Base-by-base conservation (phyloP, 2,329 filamentous ascomycete species). In the Aspergillus ochraceoroseus region DNA sequence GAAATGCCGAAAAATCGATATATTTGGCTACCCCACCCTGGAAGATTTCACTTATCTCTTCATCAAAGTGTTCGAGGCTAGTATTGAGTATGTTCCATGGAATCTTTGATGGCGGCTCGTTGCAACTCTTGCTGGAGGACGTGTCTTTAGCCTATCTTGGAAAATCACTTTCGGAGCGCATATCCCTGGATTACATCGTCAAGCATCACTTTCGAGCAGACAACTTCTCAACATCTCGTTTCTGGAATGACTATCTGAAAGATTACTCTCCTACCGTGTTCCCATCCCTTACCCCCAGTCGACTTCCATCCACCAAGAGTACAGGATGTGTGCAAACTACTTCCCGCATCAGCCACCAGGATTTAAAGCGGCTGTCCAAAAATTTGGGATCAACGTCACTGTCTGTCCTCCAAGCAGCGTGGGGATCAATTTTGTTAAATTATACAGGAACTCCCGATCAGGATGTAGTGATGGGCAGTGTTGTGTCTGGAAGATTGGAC, bases 51-150 rank as follows among this genome's bases (percentile, higher is more conserved):
- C 26, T 59, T 3, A 18, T 58, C 4, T 31, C 38, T 17, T 38
- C 44, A 1, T 19, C 28, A 1, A n/a, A 27, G 9, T 23, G 34
- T 2, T 37, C 40, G 0, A 19, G 51, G 4, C 30, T 64, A 7
- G 38, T 63, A n/a, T 43, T 64, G 18, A 59, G 61, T 46, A 56
- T 65, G 43, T 61, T 63, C 13, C 63, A 66, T 44, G 63, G 62
- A 15, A 58, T 66, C 9, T 64, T 63, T 30, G 62, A 66, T 30
- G 63, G 62, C 29, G 61, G 58, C 3, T 65, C 63, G 1, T 30
- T 63, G 26, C 52, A 63, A 32, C 46, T 63, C 4, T 56, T 66
- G 4, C 47, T 64, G 5, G 44, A 54, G 15, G 62, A 66, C 32
- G 58, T 65, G 11, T 38, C 46, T 31, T 47, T 43, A 5, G 45